Evolutionary conservation across 1,139 yeast genomes (phyloP).

Genomic region (Geotrichum bryndzae): DNA sequence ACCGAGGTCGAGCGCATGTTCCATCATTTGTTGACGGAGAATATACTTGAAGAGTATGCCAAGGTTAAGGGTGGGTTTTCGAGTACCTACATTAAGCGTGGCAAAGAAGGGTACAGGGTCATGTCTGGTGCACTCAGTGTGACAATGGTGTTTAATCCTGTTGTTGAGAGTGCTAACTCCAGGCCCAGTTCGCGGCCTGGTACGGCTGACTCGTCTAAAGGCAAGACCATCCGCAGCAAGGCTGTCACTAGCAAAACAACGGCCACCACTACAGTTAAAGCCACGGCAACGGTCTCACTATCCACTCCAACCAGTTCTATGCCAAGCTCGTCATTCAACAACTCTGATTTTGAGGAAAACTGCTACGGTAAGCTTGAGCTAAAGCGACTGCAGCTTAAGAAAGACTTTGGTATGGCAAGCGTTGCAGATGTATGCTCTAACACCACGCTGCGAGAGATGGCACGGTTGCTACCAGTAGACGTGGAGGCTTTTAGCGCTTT

Average conservation of each 20-base stretch:
- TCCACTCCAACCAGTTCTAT: not conserved
- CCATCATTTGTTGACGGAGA: conserved; percentile 65
- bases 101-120: conserved; percentile 48
- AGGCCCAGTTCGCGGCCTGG: not conserved
- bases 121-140: conserved; percentile 44
- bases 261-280: not conserved
- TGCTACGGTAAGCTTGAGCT: conserved; percentile 20
- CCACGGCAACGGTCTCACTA: not conserved
- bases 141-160: conserved; percentile 40
- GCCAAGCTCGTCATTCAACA: not conserved
- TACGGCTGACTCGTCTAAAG: not conserved
- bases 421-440: conserved; percentile 21
- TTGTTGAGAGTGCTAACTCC: not conserved
- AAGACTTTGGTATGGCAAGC: conserved; percentile 7
- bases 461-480: conserved; percentile 16
- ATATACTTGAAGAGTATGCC: conserved; percentile 66
- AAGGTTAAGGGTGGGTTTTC: conserved; percentile 66
- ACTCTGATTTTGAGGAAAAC: conserved; percentile 15
- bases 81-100: conserved; percentile 61
- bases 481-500: conserved; percentile 16
- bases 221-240: not conserved
- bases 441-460: conserved; percentile 20
- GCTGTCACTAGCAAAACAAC: not conserved
- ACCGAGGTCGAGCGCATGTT: conserved; percentile 76
- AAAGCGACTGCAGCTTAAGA: conserved; percentile 13